Percentiles rank a stretch among this genome's conserved stretches.
Evolutionary conservation across 2,329 filamentous ascomycete genomes (phyloP).

Genomic region (Corniculantispora saksenae): DNA sequence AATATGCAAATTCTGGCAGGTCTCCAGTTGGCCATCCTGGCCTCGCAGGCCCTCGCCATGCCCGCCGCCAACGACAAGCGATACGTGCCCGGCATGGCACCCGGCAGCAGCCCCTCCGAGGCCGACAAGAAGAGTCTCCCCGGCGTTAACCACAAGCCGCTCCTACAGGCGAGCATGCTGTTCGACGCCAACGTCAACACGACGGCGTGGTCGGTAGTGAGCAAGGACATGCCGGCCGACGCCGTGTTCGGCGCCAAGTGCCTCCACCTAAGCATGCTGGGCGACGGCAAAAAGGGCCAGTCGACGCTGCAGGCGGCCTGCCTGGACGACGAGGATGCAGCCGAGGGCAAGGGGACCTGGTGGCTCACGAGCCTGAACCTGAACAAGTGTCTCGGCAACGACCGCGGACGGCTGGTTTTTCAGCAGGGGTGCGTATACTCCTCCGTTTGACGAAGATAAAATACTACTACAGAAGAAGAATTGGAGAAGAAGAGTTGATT

Average conservation of each 20-base stretch:
- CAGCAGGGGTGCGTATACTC: slow-evolving; percentile 24
- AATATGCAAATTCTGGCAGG: too few relatives aligned
- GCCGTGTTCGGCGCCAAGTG: slow-evolving; percentile 20
- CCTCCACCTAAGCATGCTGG: slow-evolving; percentile 26
- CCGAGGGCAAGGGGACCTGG: slow-evolving; percentile 14
- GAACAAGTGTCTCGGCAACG: slow-evolving; percentile 27
- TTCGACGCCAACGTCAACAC: slow-evolving; percentile 2
- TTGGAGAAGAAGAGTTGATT: too few relatives aligned
- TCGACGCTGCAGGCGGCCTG: slow-evolving; percentile 27
- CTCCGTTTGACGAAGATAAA: too few relatives aligned
- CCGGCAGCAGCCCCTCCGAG: neutral
- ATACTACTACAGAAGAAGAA: too few relatives aligned
- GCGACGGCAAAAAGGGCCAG: slow-evolving; percentile 21
- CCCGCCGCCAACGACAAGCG: neutral
- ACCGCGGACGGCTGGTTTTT: slow-evolving; percentile 24
- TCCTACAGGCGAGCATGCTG: neutral
- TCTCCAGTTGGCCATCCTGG: neutral
- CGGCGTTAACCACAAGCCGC: slow-evolving; percentile 10
- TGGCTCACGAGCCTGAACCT: slow-evolving; percentile 31
- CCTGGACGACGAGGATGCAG: slow-evolving; percentile 16
- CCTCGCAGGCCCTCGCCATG: neutral
- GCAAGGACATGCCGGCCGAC: neutral
- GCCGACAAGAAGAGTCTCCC: neutral
- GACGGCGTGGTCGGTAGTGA: neutral
- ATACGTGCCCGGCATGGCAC: slow-evolving; percentile 1